A percentile compares a stretch with the other conserved stretches of the same genome.
phyloP scores from a whole-genome alignment of 2,329 filamentous ascomycete species.

The Graphilbum sp. region DNA sequence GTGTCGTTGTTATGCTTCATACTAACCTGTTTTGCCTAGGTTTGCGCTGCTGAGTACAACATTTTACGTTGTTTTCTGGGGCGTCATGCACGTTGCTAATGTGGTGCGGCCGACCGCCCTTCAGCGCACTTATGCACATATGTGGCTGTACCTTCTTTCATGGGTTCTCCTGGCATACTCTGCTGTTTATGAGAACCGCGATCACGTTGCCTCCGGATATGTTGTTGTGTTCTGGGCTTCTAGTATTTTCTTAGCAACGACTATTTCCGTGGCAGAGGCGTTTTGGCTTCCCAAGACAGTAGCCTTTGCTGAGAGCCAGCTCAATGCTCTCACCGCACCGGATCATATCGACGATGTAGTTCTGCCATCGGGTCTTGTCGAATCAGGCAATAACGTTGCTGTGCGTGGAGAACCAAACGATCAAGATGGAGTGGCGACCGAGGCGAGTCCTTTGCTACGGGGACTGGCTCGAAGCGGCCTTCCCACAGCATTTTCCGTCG shows the following conservation, averaged over 20 bases:
- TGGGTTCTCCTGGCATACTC: slow-evolving; percentile 58
- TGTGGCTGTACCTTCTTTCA: slow-evolving; percentile 68
- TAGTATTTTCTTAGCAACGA: slow-evolving; percentile 54
- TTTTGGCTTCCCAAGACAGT: slow-evolving; percentile 59
- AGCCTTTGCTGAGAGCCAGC: slow-evolving; percentile 38
- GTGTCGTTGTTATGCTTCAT: background rate
- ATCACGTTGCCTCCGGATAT: slow-evolving; percentile 61
- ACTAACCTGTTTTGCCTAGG: slow-evolving; percentile 12
- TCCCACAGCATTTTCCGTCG: slow-evolving; percentile 36
- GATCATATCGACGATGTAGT: too few relatives aligned
- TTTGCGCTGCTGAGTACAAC: slow-evolving; percentile 77
- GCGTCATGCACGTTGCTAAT: slow-evolving; percentile 61
- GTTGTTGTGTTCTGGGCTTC: slow-evolving; percentile 67
- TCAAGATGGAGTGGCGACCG: slow-evolving; percentile 26
- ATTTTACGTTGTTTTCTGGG: slow-evolving; percentile 72
- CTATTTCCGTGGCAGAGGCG: slow-evolving; percentile 65
- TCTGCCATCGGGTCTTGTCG: slow-evolving; percentile 2
- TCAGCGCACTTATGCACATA: slow-evolving; percentile 60
- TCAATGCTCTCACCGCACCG: background rate
- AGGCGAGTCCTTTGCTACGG: slow-evolving; percentile 34
- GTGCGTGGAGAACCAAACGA: slow-evolving; percentile 15
- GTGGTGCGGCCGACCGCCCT: slow-evolving; percentile 73
- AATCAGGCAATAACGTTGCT: slow-evolving; percentile 15
- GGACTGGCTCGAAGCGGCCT: slow-evolving; percentile 9
- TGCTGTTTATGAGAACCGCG: slow-evolving; percentile 61